These are phyloP conservation scores for Pseudoperonospora humuli DNA, from an alignment of 352 stramenopile genomes.

Conservation along the genomic window DNA sequence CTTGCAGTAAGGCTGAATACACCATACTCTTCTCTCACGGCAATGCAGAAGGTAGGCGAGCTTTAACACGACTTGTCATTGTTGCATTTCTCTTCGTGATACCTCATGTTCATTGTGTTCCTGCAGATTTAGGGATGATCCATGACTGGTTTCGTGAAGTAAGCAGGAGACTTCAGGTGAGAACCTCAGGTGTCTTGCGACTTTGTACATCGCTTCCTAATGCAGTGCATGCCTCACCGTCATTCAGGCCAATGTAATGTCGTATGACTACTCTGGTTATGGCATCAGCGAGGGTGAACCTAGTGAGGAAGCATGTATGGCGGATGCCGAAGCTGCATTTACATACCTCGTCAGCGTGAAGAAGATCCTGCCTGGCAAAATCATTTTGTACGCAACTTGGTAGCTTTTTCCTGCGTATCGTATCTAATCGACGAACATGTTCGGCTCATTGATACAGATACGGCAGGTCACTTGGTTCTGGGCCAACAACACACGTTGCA, in stretches of 20 bases:
- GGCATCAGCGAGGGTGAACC: slow-evolving; percentile 91
- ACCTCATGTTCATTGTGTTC: neutral
- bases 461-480: slow-evolving; percentile 87
- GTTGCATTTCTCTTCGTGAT: neutral
- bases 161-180: slow-evolving; percentile 58
- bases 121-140: slow-evolving; percentile 93
- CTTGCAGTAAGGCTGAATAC: slow-evolving; percentile 79
- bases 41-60: slow-evolving; percentile 88
- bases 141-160: slow-evolving; percentile 96
- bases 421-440: neutral
- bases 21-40: slow-evolving; percentile 96
- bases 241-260: slow-evolving; percentile 77
- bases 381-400: slow-evolving; percentile 88
- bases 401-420: neutral
- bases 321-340: slow-evolving; percentile 93
- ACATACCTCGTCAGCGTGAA: slow-evolving; percentile 91
- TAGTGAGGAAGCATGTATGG: slow-evolving; percentile 92
- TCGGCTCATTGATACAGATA: slow-evolving; percentile 39
- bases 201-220: neutral
- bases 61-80: neutral
- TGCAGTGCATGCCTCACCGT: neutral
- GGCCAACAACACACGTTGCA: slow-evolving; percentile 95
- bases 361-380: slow-evolving; percentile 86
- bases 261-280: slow-evolving; percentile 97
- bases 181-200: neutral